Evolutionary conservation across 2,329 filamentous ascomycete species (phyloP).

Genomic region (Phoma sp.): DNA sequence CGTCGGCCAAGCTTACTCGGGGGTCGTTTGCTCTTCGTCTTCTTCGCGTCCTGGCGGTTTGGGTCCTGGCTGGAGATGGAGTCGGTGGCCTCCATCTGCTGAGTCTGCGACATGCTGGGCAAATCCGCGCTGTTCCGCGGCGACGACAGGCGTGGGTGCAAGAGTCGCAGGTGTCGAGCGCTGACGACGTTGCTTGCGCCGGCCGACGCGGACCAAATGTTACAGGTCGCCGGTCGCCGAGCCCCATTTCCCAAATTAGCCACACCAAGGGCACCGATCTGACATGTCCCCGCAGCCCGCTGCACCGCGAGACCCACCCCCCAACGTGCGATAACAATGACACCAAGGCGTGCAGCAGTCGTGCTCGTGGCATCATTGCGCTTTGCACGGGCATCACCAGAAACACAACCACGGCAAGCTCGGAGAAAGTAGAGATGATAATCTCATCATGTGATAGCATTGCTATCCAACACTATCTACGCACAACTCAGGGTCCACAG

Average conservation of each 20-base stretch:
- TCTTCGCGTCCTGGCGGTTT: slow-evolving; percentile 57
- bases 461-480: slow-evolving; percentile 15
- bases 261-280: slow-evolving; percentile 21
- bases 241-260: slow-evolving; percentile 33
- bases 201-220: slow-evolving; percentile 19
- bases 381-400: no score
- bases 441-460: slow-evolving; percentile 2
- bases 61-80: slow-evolving; percentile 53
- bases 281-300: slow-evolving; percentile 17
- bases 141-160: slow-evolving; percentile 22
- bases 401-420: no score
- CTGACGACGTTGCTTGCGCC: slow-evolving; percentile 19
- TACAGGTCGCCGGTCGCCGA: slow-evolving; percentile 20
- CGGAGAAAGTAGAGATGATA: background rate
- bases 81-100: slow-evolving; percentile 52
- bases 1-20: slow-evolving; percentile 68
- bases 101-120: slow-evolving; percentile 54
- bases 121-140: slow-evolving; percentile 42
- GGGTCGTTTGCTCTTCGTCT: slow-evolving; percentile 86
- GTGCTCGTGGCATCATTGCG: background rate
- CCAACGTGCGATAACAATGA: background rate
- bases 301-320: slow-evolving; percentile 18
- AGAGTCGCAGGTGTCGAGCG: slow-evolving; percentile 22
- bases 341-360: background rate
- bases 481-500: slow-evolving; percentile 12